Percentiles rank a stretch among this genome's conserved stretches.
phyloP scores from a whole-genome alignment of 1,284 basidiomycete genomes.

The Meripilus lineatus region DNA sequence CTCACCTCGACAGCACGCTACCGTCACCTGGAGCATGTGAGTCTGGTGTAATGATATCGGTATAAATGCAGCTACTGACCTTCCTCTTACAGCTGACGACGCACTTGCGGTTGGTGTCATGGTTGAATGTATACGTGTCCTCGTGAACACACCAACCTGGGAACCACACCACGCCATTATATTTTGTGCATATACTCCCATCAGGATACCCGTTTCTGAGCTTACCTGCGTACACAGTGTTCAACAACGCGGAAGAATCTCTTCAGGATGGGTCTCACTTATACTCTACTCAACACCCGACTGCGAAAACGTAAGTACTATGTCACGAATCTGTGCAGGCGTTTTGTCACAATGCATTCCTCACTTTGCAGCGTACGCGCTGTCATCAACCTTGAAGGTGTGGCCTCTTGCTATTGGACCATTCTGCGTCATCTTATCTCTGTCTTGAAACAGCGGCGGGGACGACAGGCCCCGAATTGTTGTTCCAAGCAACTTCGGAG shows the following conservation, averaged over 20 bases:
- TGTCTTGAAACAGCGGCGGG: constrained; percentile 65
- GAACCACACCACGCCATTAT: constrained; percentile 79
- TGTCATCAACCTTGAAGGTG: constrained; percentile 89
- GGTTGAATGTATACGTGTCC: constrained; percentile 83
- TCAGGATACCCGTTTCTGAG: not conserved
- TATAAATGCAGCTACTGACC: not conserved
- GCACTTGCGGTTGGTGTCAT: constrained; percentile 87
- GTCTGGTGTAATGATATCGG: not conserved
- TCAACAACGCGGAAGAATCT: constrained; percentile 93
- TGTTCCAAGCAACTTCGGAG: constrained; percentile 95
- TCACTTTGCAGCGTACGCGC: constrained; percentile 64
- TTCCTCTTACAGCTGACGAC: constrained; percentile 59
- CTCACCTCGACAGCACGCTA: constrained; percentile 85
- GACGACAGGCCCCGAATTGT: constrained; percentile 80
- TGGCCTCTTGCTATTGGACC: constrained; percentile 1
- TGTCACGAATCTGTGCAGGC: too few species aligned
- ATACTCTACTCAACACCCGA: constrained; percentile 83
- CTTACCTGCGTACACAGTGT: constrained; percentile 49
- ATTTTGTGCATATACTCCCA: constrained; percentile 57
- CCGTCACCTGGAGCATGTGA: constrained; percentile 69
- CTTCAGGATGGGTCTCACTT: constrained; percentile 95
- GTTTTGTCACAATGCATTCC: not conserved
- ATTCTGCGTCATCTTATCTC: not conserved
- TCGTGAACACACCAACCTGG: constrained; percentile 71
- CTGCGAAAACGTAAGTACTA: constrained; percentile 56